These are phyloP conservation scores for Xylaria hypoxylon DNA, from an alignment of 2,329 filamentous ascomycete genomes.

Conservation along the genomic window DNA sequence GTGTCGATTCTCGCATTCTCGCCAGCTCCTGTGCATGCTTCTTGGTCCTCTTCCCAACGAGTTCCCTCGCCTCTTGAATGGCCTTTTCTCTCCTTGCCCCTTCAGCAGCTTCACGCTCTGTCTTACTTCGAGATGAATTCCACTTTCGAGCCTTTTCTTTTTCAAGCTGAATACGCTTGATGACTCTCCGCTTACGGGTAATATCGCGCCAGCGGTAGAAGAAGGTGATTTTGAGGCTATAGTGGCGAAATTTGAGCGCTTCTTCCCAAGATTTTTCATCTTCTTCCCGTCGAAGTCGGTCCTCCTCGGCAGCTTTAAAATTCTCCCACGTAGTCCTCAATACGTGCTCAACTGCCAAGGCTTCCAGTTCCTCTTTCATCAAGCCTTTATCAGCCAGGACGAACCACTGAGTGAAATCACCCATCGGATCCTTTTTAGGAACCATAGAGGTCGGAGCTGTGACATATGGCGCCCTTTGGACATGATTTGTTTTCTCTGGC, in stretches of 20 bases:
- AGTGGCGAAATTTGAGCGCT: conserved; percentile 61
- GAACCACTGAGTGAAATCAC: conserved; percentile 65
- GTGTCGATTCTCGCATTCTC: conserved; percentile 42
- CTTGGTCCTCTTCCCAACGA: conserved; percentile 42
- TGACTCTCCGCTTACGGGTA: conserved; percentile 61
- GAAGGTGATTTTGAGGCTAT: conserved; percentile 65
- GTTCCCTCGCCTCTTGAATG: conserved; percentile 43
- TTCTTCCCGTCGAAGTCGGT: conserved; percentile 59
- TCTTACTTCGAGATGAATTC: conserved; percentile 50
- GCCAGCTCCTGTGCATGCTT: conserved; percentile 38
- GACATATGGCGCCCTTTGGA: background rate
- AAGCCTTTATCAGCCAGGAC: conserved; percentile 66
- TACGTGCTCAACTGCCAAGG: conserved; percentile 59
- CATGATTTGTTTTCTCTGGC: background rate
- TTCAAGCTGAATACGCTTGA: conserved; percentile 63
- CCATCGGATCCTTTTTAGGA: conserved; percentile 57
- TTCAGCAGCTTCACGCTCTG: conserved; percentile 45
- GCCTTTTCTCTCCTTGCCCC: conserved; percentile 40
- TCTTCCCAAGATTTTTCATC: conserved; percentile 60
- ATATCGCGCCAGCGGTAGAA: conserved; percentile 68
- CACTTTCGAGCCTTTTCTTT: conserved; percentile 64
- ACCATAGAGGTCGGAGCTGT: conserved; percentile 13
- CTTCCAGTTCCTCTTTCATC: conserved; percentile 61
- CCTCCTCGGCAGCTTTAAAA: conserved; percentile 56
- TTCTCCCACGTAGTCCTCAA: conserved; percentile 57